These are phyloP conservation scores for Ophiostoma perfectum DNA, from an alignment of 2,329 filamentous ascomycete species.

Conservation along the genomic window DNA sequence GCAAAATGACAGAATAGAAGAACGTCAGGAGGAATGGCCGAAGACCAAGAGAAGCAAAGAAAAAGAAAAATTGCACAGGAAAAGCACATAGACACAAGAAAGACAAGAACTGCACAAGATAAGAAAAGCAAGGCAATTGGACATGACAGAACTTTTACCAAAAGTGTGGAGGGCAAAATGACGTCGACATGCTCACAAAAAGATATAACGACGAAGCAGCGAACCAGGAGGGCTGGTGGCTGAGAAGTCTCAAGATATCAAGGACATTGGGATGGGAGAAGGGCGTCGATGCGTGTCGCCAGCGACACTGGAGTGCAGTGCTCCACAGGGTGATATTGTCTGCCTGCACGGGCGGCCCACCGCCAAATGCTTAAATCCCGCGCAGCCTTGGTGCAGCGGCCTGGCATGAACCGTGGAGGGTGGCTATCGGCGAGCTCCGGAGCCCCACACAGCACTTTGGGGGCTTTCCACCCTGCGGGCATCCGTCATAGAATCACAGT, in stretches of 20 bases:
- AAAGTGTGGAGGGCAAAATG: not conserved
- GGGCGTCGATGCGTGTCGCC: not conserved
- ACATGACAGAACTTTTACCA: no score
- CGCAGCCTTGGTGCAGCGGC: not conserved
- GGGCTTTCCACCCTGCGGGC: not conserved
- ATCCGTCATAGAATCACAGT: no score
- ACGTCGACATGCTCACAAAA: not conserved
- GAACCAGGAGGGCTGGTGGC: not conserved
- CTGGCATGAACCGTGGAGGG: constrained; percentile 8
- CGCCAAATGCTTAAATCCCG: constrained; percentile 16
- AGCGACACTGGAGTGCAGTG: not conserved
- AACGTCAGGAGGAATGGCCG: not conserved
- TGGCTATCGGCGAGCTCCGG: constrained; percentile 30
- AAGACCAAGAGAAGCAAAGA: not conserved
- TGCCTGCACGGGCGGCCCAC: constrained; percentile 14
- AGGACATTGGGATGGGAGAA: not conserved
- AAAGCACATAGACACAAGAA: no score
- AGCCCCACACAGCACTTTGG: constrained; percentile 18
- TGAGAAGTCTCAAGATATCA: not conserved
- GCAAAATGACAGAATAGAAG: not conserved
- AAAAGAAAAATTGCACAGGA: not conserved
- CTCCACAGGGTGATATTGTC: not conserved
- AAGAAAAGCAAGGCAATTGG: no score
- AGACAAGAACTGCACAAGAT: no score
- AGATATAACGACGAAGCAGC: not conserved